Evolutionary conservation across 805 yeast genomes (phyloP).

Genomic region (Ogataea paradorogensis): DNA sequence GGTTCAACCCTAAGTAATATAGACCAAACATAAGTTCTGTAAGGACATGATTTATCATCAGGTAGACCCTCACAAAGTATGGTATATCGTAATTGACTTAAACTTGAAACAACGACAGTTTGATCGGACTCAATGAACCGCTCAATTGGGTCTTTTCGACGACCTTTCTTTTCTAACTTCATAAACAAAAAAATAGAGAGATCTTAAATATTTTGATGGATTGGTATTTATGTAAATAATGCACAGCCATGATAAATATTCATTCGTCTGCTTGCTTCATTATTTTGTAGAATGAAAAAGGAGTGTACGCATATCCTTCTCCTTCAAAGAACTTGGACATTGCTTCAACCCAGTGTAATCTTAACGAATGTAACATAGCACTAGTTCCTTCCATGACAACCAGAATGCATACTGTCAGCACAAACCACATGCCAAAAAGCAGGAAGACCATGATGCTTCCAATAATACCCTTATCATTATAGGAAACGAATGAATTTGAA

Average conservation of each 20-base stretch:
- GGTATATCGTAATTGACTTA: slow-evolving; percentile 52
- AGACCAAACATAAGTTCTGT: slow-evolving; percentile 78
- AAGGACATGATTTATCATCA: slow-evolving; percentile 51
- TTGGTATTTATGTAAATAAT: slow-evolving; percentile 3
- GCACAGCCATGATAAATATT: slow-evolving; percentile 4
- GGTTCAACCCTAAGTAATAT: slow-evolving; percentile 65
- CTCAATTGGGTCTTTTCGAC: slow-evolving; percentile 55
- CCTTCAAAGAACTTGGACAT: slow-evolving; percentile 81
- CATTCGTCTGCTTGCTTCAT: slow-evolving; percentile 14
- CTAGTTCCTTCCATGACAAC: slow-evolving; percentile 82
- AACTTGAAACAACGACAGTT: slow-evolving; percentile 44
- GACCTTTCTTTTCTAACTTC: slow-evolving; percentile 29
- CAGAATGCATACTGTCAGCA: slow-evolving; percentile 62
- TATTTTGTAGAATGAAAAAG: slow-evolving; percentile 48
- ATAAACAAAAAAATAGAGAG: background rate
- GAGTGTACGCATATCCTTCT: slow-evolving; percentile 67
- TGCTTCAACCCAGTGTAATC: slow-evolving; percentile 81
- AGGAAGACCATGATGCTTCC: slow-evolving; percentile 59
- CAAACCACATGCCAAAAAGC: slow-evolving; percentile 74
- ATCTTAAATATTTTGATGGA: background rate
- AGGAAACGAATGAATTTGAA: slow-evolving; percentile 49
- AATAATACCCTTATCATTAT: slow-evolving; percentile 45
- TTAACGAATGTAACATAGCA: slow-evolving; percentile 76
- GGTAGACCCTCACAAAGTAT: slow-evolving; percentile 47
- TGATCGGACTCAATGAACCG: slow-evolving; percentile 44